Conservation (phyloP, 225 moss, liverwort and hornwort species). For the Neckera pumila region DNA sequence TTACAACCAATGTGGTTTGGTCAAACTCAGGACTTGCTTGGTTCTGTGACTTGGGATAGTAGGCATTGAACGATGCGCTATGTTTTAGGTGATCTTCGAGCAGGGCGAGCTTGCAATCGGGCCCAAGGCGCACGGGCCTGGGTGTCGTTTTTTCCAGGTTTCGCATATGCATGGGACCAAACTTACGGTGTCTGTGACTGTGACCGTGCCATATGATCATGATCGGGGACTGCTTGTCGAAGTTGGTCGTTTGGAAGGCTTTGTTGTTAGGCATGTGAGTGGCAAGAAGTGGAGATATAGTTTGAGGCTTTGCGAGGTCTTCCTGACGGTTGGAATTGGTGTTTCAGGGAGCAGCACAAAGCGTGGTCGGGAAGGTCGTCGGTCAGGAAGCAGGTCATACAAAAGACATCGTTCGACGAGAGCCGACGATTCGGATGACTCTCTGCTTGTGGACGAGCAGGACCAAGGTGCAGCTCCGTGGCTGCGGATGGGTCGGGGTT, state of each 20-base stretch:
- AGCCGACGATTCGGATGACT: not conserved
- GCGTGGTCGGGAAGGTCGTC: constrained; percentile 63
- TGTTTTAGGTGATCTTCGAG: not conserved
- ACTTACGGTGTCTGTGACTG: not conserved
- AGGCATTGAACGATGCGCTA: not conserved
- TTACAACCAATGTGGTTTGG: not conserved
- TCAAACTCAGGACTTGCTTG: not conserved
- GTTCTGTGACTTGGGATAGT: not conserved
- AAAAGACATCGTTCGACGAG: not conserved
- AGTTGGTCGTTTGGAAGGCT: not conserved
- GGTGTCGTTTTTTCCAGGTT: not conserved
- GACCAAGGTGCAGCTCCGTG: not conserved
- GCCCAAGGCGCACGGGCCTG: not conserved
- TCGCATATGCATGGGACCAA: not conserved
- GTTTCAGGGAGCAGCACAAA: constrained; percentile 42
- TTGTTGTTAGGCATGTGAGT: not conserved
- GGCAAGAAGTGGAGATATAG: not conserved
- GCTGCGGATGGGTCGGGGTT: not conserved
- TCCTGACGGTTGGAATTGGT: not conserved
- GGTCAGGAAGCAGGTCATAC: constrained; percentile 5
- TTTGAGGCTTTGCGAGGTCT: not conserved
- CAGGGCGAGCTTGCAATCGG: not conserved
- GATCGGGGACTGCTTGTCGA: not conserved
- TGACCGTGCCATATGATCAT: not conserved
- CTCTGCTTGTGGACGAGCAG: not conserved